Evolutionary conservation across 2,329 filamentous ascomycete species (phyloP).

Genomic region (Aquanectria penicillioides): DNA sequence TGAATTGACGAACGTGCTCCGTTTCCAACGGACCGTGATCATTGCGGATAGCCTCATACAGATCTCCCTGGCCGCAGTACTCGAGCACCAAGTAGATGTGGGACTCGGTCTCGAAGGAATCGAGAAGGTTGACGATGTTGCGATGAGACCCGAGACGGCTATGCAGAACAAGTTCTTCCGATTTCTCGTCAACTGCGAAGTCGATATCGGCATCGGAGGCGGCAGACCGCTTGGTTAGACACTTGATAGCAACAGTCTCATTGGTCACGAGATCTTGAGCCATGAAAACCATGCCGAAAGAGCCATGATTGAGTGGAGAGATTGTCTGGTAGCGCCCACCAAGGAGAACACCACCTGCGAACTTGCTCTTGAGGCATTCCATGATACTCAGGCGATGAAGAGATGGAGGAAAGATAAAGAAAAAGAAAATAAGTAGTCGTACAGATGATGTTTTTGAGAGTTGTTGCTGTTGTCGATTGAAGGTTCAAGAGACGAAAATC

Average conservation of each 20-base stretch:
- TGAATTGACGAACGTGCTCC: conserved; percentile 95
- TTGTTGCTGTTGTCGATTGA: conserved; percentile 25
- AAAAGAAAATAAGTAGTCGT: conserved; percentile 42
- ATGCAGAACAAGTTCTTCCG: conserved; percentile 84
- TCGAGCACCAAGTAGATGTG: conserved; percentile 95
- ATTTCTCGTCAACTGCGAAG: conserved; percentile 82
- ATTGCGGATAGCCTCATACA: conserved; percentile 95
- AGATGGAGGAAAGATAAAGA: conserved; percentile 29
- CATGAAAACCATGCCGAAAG: conserved; percentile 98
- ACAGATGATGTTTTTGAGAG: conserved; percentile 41
- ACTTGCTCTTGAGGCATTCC: conserved; percentile 89
- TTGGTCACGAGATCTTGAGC: conserved; percentile 82
- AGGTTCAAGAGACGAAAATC: conserved; percentile 8
- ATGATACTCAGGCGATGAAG: conserved; percentile 51
- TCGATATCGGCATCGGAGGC: conserved; percentile 68
- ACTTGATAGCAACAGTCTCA: conserved; percentile 93
- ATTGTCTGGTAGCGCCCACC: conserved; percentile 91
- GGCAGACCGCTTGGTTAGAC: conserved; percentile 83
- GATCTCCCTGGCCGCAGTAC: conserved; percentile 92
- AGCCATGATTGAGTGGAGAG: conserved; percentile 96
- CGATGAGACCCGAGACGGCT: conserved; percentile 80
- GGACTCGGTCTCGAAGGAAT: conserved; percentile 90
- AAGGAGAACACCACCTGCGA: conserved; percentile 81
- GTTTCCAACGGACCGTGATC: conserved; percentile 91
- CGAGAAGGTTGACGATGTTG: conserved; percentile 92